phyloP scores from a whole-genome alignment of 2,329 filamentous ascomycete species.

The Tolypocladium sp. region DNA sequence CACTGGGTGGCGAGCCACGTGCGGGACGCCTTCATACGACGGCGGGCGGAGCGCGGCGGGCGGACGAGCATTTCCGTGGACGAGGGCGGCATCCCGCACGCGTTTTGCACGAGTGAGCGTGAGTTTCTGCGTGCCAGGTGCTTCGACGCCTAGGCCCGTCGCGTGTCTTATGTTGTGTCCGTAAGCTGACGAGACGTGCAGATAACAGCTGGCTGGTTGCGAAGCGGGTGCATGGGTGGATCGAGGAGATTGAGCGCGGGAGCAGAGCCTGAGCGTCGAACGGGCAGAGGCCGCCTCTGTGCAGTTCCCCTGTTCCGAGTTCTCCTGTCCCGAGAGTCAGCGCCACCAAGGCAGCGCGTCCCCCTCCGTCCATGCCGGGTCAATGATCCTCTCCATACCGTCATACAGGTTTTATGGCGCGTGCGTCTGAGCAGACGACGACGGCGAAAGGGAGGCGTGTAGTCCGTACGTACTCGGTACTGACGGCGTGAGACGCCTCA shows the following conservation, averaged over 20 bases:
- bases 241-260: constrained; percentile 15
- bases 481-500: neutral
- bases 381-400: neutral
- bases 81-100: constrained; percentile 46
- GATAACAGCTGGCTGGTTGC: constrained; percentile 19
- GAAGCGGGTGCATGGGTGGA: constrained; percentile 18
- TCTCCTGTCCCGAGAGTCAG: neutral
- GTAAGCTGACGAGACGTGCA: constrained; percentile 4
- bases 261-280: neutral
- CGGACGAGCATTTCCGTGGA: constrained; percentile 44
- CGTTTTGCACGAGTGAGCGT: constrained; percentile 42
- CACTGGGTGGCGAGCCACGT: constrained; percentile 52
- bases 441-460: neutral
- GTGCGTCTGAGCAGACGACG: neutral
- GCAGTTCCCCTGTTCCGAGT: neutral
- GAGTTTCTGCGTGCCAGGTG: constrained; percentile 8
- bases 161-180: neutral
- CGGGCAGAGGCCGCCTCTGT: neutral
- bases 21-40: constrained; percentile 46
- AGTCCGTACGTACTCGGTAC: neutral
- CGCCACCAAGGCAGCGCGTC: neutral
- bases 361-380: neutral
- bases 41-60: constrained; percentile 25
- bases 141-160: too few species aligned
- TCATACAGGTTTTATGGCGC: too few species aligned